Conservation (phyloP, 2,329 filamentous ascomycete species). For the Ceratocystis smalleyi region DNA sequence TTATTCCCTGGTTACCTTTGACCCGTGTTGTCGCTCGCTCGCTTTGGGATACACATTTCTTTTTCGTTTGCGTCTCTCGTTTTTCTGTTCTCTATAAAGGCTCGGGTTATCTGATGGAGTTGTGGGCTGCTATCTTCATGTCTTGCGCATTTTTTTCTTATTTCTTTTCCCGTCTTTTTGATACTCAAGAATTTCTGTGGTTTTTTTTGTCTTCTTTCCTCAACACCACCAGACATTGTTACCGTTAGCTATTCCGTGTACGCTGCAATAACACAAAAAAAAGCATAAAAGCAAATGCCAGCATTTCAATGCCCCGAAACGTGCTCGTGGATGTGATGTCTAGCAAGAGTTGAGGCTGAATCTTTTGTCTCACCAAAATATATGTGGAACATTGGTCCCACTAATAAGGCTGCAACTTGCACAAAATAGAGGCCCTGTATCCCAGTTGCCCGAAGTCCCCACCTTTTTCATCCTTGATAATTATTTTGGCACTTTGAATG, state of each 20-base stretch:
- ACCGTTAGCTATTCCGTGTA: neutral
- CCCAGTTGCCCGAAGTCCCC: neutral
- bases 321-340: neutral
- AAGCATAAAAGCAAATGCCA: neutral
- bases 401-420: neutral
- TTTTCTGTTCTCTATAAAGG: conserved; percentile 3
- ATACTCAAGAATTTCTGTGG: neutral
- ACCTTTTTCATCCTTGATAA: neutral
- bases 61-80: neutral
- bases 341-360: neutral
- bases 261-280: neutral
- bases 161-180: neutral
- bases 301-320: neutral
- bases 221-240: neutral
- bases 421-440: neutral
- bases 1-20: conserved; percentile 2
- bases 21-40: neutral
- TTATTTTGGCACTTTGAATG: neutral
- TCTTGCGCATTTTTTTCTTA: neutral
- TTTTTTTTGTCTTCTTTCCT: neutral
- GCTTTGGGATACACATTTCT: conserved; percentile 5
- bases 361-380: neutral
- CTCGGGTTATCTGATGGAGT: conserved; percentile 5
- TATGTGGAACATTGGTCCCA: neutral
- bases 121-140: neutral